Evolutionary conservation across 164 flowering plant genomes (phyloP), one percentile per base, ranked within the genome.

Genomic region (Liriodendron chinense): DNA sequence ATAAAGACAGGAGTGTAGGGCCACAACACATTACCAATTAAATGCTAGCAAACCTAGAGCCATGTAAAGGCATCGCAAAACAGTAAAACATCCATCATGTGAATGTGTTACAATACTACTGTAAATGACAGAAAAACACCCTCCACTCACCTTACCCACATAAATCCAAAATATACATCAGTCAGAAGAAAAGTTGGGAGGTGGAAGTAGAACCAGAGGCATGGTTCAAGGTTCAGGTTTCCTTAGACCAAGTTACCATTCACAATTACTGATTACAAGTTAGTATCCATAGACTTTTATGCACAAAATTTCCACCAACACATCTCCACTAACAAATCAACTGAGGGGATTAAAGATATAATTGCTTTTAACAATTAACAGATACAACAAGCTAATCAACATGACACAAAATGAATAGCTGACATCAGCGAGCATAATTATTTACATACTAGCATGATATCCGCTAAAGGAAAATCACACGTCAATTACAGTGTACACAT

Each of bases 401-500:
- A 47, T 22, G 48, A 23, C 26, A 70, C 48, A 78, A 62, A 16
- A 9, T 26, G 43, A 47, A 57, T 53, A 21, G 57, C 72, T 68
- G 57, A 23, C n/a, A 69, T 12, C 26, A 18, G 21, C 21, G 24
- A 68, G 59, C 59, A 53, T 21, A 12, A n/a, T 53, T 61, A 75
- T 49, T 49, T 69, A 63, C 72, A 62, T 16, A 56, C 53, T 53
- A 72, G 68, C 48, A 47, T 49, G 14, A 65, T 1, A n/a, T 53
- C 20, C 12, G 18, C 34, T 0, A 34, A 76, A 72, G 63, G 64
- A 64, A 75, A 61, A 56, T 65, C 61, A 57, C 3, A 53, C 26
- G 67, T 43, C 9, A 5, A 18, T 43, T 47, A 47, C 43, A 43
- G 21, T 70, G 70, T 82, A 76, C 25, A 69, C 59, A 71, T 49